Conservation (phyloP, 1,284 basidiomycete species). For the Cerioporus squamosus region DNA sequence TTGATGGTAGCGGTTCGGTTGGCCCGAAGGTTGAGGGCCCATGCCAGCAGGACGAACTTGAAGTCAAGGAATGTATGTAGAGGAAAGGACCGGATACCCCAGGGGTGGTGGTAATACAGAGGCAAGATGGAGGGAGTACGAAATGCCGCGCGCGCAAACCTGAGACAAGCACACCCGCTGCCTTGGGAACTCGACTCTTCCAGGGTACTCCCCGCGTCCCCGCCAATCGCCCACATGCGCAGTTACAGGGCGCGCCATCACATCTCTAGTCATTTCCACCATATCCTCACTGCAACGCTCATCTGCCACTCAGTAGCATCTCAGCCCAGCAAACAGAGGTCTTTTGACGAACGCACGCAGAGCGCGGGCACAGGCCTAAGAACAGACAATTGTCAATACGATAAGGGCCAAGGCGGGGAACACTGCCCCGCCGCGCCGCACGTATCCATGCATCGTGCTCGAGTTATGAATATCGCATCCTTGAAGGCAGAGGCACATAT, state of each 20-base stretch:
- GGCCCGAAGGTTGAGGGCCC: neutral
- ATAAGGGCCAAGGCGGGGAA: too few species aligned
- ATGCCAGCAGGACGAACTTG: constrained; percentile 5
- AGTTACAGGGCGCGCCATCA: neutral
- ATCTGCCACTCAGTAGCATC: neutral
- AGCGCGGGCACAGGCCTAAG: too few species aligned
- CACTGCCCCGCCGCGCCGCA: too few species aligned
- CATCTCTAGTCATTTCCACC: neutral
- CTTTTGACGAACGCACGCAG: too few species aligned
- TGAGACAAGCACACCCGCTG: neutral
- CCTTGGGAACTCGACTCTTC: constrained; percentile 3
- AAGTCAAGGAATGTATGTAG: neutral
- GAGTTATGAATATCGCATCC: too few species aligned
- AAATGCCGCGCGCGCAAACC: neutral
- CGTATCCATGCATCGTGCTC: too few species aligned
- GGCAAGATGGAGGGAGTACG: neutral
- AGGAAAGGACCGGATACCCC: constrained; percentile 3
- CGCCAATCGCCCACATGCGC: neutral
- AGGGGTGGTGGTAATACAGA: constrained; percentile 2
- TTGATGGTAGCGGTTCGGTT: neutral
- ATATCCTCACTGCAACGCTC: neutral
- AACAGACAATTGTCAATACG: too few species aligned
- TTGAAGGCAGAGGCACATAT: too few species aligned
- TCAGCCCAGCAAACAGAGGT: neutral
- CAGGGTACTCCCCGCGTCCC: neutral